These are phyloP conservation scores for Sodiomyces alkalinus DNA, from an alignment of 2,329 filamentous ascomycete species.

Conservation along the genomic window DNA sequence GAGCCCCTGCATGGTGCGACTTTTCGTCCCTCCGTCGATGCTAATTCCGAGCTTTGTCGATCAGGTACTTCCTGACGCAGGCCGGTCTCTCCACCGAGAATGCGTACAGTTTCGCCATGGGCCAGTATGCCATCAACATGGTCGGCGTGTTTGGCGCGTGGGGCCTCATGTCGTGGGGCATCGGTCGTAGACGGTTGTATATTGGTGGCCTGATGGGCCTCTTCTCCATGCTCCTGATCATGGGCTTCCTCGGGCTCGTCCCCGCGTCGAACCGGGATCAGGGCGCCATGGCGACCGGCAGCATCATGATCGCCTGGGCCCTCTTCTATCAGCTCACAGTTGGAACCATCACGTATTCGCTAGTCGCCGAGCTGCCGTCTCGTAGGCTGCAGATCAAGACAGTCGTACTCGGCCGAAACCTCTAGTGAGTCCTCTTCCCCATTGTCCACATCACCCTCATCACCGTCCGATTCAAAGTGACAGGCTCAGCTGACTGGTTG, in stretches of 20 bases:
- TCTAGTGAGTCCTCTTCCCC: conserved; percentile 44
- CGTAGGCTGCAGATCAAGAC: conserved; percentile 82
- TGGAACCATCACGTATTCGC: conserved; percentile 77
- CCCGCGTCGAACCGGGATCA: conserved; percentile 40
- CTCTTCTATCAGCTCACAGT: conserved; percentile 76
- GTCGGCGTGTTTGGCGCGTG: conserved; percentile 69
- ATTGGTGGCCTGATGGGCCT: conserved; percentile 60
- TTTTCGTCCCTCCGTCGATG: conserved; percentile 9
- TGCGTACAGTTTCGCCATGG: conserved; percentile 46
- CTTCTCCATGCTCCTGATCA: conserved; percentile 61
- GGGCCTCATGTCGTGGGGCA: conserved; percentile 59
- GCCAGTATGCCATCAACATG: conserved; percentile 59
- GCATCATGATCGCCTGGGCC: conserved; percentile 73
- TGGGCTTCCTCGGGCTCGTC: conserved; percentile 71
- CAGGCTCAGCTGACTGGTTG: conserved; percentile 1
- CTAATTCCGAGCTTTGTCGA: too few relatives aligned
- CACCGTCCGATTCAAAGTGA: conserved; percentile 1
- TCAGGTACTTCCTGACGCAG: conserved; percentile 43
- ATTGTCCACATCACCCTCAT: conserved; percentile 1
- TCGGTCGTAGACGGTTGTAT: conserved; percentile 65
- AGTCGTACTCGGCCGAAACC: conserved; percentile 67
- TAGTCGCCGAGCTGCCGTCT: conserved; percentile 74
- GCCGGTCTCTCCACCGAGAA: conserved; percentile 36
- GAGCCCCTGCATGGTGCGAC: too few relatives aligned
- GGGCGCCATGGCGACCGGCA: conserved; percentile 63